Conservation (phyloP, 352 stramenopile species). For the Phytophthora ohioensis region DNA sequence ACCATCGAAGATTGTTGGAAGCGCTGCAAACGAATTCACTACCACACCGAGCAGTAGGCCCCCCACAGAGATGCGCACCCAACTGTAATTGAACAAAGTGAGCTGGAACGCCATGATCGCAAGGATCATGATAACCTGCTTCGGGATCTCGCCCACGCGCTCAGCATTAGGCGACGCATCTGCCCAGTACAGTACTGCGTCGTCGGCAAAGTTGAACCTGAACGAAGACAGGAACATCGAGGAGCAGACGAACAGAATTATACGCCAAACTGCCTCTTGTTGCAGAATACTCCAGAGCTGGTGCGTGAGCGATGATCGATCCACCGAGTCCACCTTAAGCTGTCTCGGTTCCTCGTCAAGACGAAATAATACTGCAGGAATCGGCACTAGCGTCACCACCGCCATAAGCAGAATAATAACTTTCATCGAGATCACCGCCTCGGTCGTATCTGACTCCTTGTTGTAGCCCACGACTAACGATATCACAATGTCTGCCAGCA, state of each 20-base stretch:
- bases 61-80: slow-evolving; percentile 64
- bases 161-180: slow-evolving; percentile 46
- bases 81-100: slow-evolving; percentile 79
- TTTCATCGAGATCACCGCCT: slow-evolving; percentile 70
- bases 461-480: slow-evolving; percentile 57
- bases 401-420: slow-evolving; percentile 76
- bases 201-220: slow-evolving; percentile 65
- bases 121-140: slow-evolving; percentile 55
- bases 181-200: slow-evolving; percentile 62
- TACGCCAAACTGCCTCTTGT: slow-evolving; percentile 79
- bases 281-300: slow-evolving; percentile 81
- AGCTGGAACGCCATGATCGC: slow-evolving; percentile 62
- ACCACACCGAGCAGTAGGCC: slow-evolving; percentile 51
- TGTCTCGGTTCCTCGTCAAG: slow-evolving; percentile 76
- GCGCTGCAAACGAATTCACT: slow-evolving; percentile 38
- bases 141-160: slow-evolving; percentile 54
- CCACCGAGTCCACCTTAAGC: slow-evolving; percentile 76
- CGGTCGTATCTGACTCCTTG: slow-evolving; percentile 37
- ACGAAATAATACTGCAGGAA: slow-evolving; percentile 70
- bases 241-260: slow-evolving; percentile 75
- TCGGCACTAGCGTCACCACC: slow-evolving; percentile 65
- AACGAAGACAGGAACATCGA: slow-evolving; percentile 69
- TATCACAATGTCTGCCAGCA: slow-evolving; percentile 52
- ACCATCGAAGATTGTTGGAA: slow-evolving; percentile 63
- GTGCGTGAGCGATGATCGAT: slow-evolving; percentile 62